Base-by-base conservation (phyloP, 2,329 filamentous ascomycete genomes). In the Diaporthe nobilis region DNA sequence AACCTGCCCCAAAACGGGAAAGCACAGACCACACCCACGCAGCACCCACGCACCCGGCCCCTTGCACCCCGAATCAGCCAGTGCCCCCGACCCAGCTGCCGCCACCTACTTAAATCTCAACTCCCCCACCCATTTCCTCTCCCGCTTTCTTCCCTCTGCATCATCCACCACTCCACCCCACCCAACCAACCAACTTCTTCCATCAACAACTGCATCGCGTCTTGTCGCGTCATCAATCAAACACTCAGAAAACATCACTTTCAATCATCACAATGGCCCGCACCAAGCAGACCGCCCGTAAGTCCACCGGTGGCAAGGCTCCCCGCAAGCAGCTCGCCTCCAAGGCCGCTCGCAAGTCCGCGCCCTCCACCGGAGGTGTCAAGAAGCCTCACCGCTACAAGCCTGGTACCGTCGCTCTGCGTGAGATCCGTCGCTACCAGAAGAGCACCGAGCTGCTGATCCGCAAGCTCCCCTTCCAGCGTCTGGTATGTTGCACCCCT, bases 401-500 rank as follows among this genome's bases (percentile, higher is more conserved):
- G 94, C 94, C 94, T 84, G 94, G 94, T 91, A 98, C 97, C 85
- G 94, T 98, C 88, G 96, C 96, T 91, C 94, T 98, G 83, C 95
- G 95, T 92, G 97, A 99, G 90, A 99, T 99, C 83, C 94, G 96
- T 90, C 94, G 94, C 84, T 98, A 98, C 91, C 96, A 98, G 90
- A 98, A 98, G 90, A 95, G 94, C 79, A 98, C 96, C 71, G 96
- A 98, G 89, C 93, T 99, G 71, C 89, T 99, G 82, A 95, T 99
- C 88, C 93, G 95, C 88, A 98, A 98, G 91, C 93, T 98, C 79
- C 97, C 97, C 77, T 99, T 99, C 91, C 95, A 98, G 89, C 94
- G 97, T 86, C 90, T 99, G 85, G 97, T 91, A 87, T 85, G 89
- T 83, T 2, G 13, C 42, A n/a, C 49, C 6, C 42, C 28, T 12